Base-by-base conservation (phyloP, 345 rosid species). In the Sisymbrium irio region DNA sequence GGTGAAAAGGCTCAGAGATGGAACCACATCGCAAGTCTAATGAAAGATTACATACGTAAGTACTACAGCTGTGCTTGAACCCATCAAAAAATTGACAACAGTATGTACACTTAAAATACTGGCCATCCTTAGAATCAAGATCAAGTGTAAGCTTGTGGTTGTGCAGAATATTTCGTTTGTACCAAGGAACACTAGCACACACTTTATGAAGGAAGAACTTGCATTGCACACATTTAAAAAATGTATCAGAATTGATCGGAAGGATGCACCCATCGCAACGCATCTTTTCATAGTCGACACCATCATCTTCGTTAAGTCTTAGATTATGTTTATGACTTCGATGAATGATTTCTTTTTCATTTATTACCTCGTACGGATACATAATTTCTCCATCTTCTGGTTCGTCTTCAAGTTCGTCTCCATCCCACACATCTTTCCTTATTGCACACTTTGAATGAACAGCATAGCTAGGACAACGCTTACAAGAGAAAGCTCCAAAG, bases 151-250 rank as follows among this genome's bases (percentile, higher is more conserved):
- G 55, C 33, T 42, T 56, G 42, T 69, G 55, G 44, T 41, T 44
- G 44, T 44, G 54, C 5, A 69, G 0, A 0, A 44, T 13, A 69
- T 69, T 55, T 0, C 65, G 64, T 9, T 54, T 68, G 25, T 41
- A 56, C 27, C 73, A 44, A 57, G 73, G 56, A 32, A 69, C 60
- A 50, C n/a, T 66, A n/a, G 60, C 71, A 25, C 71, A 66, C 0
- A 9, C 22, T 37, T 51, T 20, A 45, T 69, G 73, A 17, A 69
- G 73, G 35, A 11, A 4, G 56, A 41, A 69, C 11, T 69, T 55
- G 9, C 73, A 69, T 42, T 42, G 20, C 42, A 42, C 9, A n/a
- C 73, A 69, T 41, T 4, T 57, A 35, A 18, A 56, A 40, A 30
- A 57, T 19, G 55, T 22, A 44, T 42, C 35, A 0, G 2, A 19